Percentiles rank a stretch among this genome's conserved stretches.
These are phyloP conservation scores for Auriscalpium microsporum DNA, from an alignment of 768 basidiomycete genomes.

Conservation along the genomic window DNA sequence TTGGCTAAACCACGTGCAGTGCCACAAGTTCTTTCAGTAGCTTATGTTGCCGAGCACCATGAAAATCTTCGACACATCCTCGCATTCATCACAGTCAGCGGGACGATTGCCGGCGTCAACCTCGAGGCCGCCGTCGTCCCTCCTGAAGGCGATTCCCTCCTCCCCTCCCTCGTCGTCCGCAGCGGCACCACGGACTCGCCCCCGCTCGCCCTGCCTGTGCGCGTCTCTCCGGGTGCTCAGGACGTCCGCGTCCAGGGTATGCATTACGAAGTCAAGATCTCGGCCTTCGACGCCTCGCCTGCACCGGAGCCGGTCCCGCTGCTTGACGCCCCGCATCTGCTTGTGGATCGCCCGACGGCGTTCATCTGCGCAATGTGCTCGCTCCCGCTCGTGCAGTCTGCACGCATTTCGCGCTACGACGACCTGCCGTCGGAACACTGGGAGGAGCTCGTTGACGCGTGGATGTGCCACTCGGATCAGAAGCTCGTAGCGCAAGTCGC, in stretches of 20 bases:
- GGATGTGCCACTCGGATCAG: constrained; percentile 97
- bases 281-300: constrained; percentile 20
- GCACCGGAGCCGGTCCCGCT: constrained; percentile 32
- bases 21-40: constrained; percentile 26
- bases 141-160: constrained; percentile 22
- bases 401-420: constrained; percentile 47
- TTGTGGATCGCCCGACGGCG: constrained; percentile 42
- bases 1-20: not conserved
- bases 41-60: constrained; percentile 70
- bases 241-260: constrained; percentile 43
- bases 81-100: constrained; percentile 58
- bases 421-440: constrained; percentile 95
- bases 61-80: constrained; percentile 77
- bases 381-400: constrained; percentile 51
- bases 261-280: constrained; percentile 70
- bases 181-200: constrained; percentile 48
- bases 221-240: constrained; percentile 51
- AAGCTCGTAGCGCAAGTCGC: constrained; percentile 64
- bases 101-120: constrained; percentile 39
- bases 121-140: constrained; percentile 62
- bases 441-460: constrained; percentile 94
- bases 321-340: constrained; percentile 64
- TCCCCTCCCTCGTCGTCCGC: constrained; percentile 44
- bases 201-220: constrained; percentile 48
- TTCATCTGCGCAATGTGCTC: constrained; percentile 80